Evolutionary conservation across 305 asterid genomes (phyloP).

Genomic region (Solanum chacoense): DNA sequence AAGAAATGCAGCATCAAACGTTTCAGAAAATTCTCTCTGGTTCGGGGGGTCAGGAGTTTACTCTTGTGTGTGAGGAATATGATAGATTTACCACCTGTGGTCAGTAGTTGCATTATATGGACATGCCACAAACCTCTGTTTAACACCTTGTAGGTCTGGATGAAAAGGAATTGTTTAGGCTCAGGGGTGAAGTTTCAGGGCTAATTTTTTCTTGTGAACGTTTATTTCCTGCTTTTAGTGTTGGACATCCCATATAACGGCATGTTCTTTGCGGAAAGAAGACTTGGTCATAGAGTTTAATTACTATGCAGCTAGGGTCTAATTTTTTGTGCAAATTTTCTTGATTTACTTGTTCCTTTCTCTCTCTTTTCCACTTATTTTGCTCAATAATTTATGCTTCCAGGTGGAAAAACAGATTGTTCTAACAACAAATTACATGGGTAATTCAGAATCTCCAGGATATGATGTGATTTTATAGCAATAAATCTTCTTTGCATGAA

Average conservation of each 20-base stretch:
- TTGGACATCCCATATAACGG: not conserved
- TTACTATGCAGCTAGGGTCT: not conserved
- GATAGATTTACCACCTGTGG: not conserved
- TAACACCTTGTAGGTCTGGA: not conserved
- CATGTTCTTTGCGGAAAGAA: not conserved
- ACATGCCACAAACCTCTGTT: not conserved
- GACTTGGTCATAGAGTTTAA: not conserved
- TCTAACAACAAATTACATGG: not conserved
- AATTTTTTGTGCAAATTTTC: not conserved
- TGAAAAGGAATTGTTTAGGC: not conserved
- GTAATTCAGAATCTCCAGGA: not conserved
- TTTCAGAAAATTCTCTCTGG: not conserved
- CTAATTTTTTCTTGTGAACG: not conserved
- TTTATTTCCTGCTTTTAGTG: not conserved
- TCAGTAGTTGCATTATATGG: not conserved
- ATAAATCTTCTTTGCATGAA: not conserved
- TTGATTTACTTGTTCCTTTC: not conserved
- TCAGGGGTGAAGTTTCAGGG: not conserved
- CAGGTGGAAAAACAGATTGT: not conserved
- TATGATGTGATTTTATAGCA: not conserved
- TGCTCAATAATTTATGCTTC: not conserved
- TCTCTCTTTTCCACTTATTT: not conserved
- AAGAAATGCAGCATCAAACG: not conserved
- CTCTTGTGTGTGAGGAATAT: not conserved
- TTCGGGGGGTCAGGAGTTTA: not conserved